Evolutionary conservation across 164 flowering plant species (phyloP).

Genomic region (Amborella trichopoda): DNA sequence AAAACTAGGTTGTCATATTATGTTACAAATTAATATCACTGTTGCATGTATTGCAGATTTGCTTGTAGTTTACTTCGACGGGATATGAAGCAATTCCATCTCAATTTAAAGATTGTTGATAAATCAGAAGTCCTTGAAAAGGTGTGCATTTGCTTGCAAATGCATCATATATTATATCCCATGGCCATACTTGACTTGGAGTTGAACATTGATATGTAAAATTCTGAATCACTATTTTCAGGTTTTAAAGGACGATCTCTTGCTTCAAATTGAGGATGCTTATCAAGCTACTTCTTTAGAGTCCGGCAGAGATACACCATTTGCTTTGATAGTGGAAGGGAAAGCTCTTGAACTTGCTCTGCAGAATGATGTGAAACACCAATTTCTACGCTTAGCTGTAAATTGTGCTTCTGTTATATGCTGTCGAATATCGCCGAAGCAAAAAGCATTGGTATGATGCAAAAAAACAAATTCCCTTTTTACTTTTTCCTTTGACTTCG

Average conservation of each 20-base stretch:
- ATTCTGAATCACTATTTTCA: too few species aligned
- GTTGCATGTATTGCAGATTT: slow-evolving; percentile 72
- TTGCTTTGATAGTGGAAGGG: slow-evolving; percentile 56
- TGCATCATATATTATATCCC: too few species aligned
- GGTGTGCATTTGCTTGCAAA: too few species aligned
- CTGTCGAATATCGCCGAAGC: slow-evolving; percentile 67
- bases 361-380: slow-evolving; percentile 27
- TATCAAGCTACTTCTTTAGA: slow-evolving; percentile 13
- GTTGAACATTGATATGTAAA: background rate
- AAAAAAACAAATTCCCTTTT: too few species aligned
- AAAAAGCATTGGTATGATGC: slow-evolving; percentile 51
- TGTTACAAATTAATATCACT: too few species aligned
- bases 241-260: slow-evolving; percentile 33
- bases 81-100: slow-evolving; percentile 83
- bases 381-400: slow-evolving; percentile 43
- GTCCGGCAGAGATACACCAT: slow-evolving; percentile 17
- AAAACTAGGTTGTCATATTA: too few species aligned
- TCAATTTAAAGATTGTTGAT: slow-evolving; percentile 13
- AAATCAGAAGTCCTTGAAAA: background rate
- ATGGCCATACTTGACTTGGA: background rate
- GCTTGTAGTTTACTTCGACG: slow-evolving; percentile 88
- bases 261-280: slow-evolving; percentile 24
- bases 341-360: slow-evolving; percentile 39
- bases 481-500: too few species aligned
- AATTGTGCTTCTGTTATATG: slow-evolving; percentile 59